Evolutionary conservation across 78 protist species (phyloP).

Genomic region (Acrasis kona): DNA sequence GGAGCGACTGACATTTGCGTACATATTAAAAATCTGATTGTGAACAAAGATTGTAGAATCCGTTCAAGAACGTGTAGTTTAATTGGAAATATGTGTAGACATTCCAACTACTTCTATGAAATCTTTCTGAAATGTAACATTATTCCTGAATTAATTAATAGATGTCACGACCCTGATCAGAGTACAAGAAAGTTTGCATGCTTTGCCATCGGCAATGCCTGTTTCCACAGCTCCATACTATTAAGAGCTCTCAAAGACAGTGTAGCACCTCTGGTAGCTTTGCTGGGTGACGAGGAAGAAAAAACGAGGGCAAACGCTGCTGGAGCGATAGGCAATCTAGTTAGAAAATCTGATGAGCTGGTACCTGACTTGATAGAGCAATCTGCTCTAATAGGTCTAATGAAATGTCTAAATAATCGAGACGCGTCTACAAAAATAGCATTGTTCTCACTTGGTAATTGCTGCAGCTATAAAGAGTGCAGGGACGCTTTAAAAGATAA

Average conservation of each 20-base stretch:
- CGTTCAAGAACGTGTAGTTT: constrained; percentile 71
- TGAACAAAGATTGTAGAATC: constrained; percentile 31
- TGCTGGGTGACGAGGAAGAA: constrained; percentile 28
- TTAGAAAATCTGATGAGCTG: constrained; percentile 36
- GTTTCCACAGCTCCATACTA: constrained; percentile 45
- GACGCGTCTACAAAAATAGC: constrained; percentile 7
- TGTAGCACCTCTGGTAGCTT: constrained; percentile 6
- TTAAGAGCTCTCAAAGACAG: constrained; percentile 16
- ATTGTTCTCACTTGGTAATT: constrained; percentile 25
- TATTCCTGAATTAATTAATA: constrained; percentile 13
- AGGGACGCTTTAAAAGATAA: no score
- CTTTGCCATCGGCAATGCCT: constrained; percentile 88
- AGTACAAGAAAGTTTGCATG: constrained; percentile 71
- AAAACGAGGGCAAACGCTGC: constrained; percentile 74
- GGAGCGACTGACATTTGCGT: constrained; percentile 14
- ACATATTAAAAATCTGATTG: constrained; percentile 10
- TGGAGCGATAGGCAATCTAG: constrained; percentile 80
- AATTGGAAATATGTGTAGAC: constrained; percentile 74
- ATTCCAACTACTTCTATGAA: constrained; percentile 48
- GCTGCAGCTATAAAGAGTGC: background rate
- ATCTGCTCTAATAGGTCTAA: constrained; percentile 20
- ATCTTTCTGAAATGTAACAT: constrained; percentile 8
- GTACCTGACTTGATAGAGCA: background rate
- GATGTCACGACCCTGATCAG: constrained; percentile 39
- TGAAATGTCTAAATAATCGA: background rate